Evolutionary conservation across 2,329 filamentous ascomycete genomes (phyloP), one percentile per base, ranked within the genome.

Genomic region (Geosmithia flava): DNA sequence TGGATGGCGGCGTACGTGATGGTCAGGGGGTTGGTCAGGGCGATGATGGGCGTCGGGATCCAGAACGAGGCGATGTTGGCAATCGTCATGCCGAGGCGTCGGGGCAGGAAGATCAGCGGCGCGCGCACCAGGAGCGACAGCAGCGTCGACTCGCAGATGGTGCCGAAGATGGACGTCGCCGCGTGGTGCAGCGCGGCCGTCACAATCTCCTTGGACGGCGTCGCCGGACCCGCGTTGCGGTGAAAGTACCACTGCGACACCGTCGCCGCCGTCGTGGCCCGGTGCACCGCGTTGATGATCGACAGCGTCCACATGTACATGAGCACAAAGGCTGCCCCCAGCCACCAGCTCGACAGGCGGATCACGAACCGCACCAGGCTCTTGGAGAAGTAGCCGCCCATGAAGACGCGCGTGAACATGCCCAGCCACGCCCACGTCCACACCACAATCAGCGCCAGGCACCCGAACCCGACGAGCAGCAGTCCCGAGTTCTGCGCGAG

Each of bases 241-340:
- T 97, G 91, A 65, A 97, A 98, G 66, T 98, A 98, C 93, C 93
- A 98, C 65, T 98, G 93, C 41, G 88, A 95, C 20, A 97, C 91
- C 1, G 91, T 95, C 11, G 93, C 93, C 20, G 89, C 91, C 15
- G 91, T 95, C 16, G 90, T 93, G 20, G 87, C 83, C 50, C 93
- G 83, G 63, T 98, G 91, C 20, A 97, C 78, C 17, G 88, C 89
- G 49, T 88, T 84, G 60, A 95, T 81, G 49, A 97, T 80, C 2
- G 86, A 85, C 42, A 96, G 72, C 0, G 89, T 93, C 93, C 93
- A 98, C 55, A 97, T 81, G 65, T 96, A 97, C 70, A 96, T 85
- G 50, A 97, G 69, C 54, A 96, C 80, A 67, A 96, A 98, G 62
- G 83, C 95, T 20, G 80, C 76, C n/a, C 87, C 93, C 3, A 98